These are phyloP conservation scores for Leccinum solheimii DNA, from an alignment of 1,284 basidiomycete species.

Conservation along the genomic window DNA sequence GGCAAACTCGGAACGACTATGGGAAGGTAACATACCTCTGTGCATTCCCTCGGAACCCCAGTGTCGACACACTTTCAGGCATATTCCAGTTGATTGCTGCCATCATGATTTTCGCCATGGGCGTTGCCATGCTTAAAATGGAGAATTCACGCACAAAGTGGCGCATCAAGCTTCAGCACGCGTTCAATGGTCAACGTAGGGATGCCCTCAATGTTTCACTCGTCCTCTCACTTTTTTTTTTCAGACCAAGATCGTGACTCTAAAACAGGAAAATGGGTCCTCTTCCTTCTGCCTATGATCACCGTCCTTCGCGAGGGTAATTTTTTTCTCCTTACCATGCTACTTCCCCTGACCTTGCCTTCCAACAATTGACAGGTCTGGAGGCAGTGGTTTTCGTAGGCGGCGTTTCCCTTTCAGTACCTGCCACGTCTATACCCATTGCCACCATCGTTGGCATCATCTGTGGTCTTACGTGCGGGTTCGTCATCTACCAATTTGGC, in stretches of 20 bases:
- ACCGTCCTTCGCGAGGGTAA: constrained; percentile 88
- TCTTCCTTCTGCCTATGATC: constrained; percentile 86
- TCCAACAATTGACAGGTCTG: constrained; percentile 47
- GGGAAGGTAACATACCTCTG: constrained; percentile 50
- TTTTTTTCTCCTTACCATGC: background rate
- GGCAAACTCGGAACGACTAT: constrained; percentile 71
- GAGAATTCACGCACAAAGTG: constrained; percentile 83
- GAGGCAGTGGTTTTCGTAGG: constrained; percentile 94
- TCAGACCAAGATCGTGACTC: constrained; percentile 43
- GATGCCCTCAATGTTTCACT: background rate
- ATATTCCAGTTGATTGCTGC: constrained; percentile 81
- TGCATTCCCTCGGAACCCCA: background rate
- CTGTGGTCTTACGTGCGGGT: constrained; percentile 69
- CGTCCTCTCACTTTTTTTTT: background rate
- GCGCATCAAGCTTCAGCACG: constrained; percentile 81
- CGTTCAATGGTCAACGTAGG: constrained; percentile 66
- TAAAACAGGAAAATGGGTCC: constrained; percentile 73
- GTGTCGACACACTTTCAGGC: constrained; percentile 40
- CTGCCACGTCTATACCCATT: constrained; percentile 84
- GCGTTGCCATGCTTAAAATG: constrained; percentile 74
- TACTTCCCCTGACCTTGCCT: background rate
- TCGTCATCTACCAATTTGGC: constrained; percentile 74
- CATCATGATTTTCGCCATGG: constrained; percentile 83
- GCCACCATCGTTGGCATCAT: constrained; percentile 83
- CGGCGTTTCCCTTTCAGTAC: constrained; percentile 82